Conservation (phyloP, 352 stramenopile species). For the Phytophthora brassicae region DNA sequence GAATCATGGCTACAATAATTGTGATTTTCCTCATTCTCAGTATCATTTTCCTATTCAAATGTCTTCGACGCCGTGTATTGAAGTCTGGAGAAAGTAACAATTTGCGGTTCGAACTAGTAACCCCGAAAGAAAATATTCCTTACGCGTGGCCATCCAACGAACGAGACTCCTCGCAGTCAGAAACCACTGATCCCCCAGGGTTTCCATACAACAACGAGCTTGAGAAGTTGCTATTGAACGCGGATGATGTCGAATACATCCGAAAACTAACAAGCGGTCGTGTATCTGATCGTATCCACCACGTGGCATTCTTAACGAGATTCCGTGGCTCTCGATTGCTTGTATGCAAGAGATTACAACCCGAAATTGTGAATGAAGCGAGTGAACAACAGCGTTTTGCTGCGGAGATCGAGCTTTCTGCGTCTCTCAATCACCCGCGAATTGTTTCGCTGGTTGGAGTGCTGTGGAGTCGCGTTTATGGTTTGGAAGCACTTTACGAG, state of each 20-base stretch:
- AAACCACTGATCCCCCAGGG: not conserved
- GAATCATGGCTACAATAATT: conserved; percentile 21
- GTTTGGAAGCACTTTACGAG: conserved; percentile 59
- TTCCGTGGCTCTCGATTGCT: conserved; percentile 34
- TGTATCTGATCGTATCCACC: not conserved
- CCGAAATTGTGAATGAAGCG: conserved; percentile 29
- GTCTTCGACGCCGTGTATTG: conserved; percentile 17
- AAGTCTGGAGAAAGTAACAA: conserved; percentile 14
- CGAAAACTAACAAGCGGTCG: conserved; percentile 27
- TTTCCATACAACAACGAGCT: conserved; percentile 14
- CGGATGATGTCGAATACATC: conserved; percentile 47
- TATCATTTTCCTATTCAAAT: conserved; percentile 25
- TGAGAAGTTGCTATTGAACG: conserved; percentile 30
- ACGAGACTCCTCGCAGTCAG: conserved; percentile 10
- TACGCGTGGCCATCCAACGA: conserved; percentile 4
- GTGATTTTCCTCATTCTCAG: conserved; percentile 23
- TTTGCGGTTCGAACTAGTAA: conserved; percentile 13
- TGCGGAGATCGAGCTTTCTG: conserved; percentile 44
- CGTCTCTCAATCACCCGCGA: conserved; percentile 46
- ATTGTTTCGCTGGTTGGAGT: conserved; percentile 53
- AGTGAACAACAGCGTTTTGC: conserved; percentile 39
- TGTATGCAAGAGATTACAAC: conserved; percentile 43
- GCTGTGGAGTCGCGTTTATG: conserved; percentile 42
- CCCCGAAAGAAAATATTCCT: conserved; percentile 1
- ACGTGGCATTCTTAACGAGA: conserved; percentile 40